Evolutionary conservation across 2,329 filamentous ascomycete species (phyloP).

Genomic region (Aureobasidium pullulans): DNA sequence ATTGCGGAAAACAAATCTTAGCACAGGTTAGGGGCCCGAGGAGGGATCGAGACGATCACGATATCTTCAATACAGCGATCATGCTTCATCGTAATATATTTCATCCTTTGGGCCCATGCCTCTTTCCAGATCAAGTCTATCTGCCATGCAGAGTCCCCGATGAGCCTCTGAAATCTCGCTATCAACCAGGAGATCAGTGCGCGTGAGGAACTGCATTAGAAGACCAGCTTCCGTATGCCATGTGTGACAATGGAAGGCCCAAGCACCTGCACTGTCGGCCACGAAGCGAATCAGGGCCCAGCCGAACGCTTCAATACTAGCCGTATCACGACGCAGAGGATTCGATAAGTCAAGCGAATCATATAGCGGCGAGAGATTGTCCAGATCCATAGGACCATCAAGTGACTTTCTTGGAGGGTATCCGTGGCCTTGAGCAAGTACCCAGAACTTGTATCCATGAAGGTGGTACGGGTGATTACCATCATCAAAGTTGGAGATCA

Average conservation of each 20-base stretch:
- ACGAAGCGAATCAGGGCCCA: constrained; percentile 50
- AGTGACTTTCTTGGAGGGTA: constrained; percentile 23
- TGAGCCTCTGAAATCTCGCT: constrained; percentile 41
- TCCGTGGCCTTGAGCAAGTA: constrained; percentile 29
- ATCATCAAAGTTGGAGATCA: constrained; percentile 31
- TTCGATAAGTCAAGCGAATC: constrained; percentile 31
- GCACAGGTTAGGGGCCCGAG: neutral
- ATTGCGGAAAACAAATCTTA: neutral
- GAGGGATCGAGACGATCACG: neutral
- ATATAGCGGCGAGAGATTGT: constrained; percentile 25
- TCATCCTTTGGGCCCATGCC: constrained; percentile 46
- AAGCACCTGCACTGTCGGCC: constrained; percentile 51
- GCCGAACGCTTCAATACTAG: constrained; percentile 47
- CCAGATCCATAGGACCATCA: constrained; percentile 18
- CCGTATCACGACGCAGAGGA: constrained; percentile 45
- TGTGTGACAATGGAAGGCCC: constrained; percentile 53
- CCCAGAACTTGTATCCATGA: constrained; percentile 31
- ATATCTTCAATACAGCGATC: neutral
- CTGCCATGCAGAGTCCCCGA: constrained; percentile 38
- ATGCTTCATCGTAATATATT: constrained; percentile 19
- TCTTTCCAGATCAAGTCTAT: constrained; percentile 36
- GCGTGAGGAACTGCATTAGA: constrained; percentile 52
- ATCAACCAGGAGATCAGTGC: constrained; percentile 37
- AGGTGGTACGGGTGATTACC: constrained; percentile 29
- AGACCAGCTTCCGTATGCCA: constrained; percentile 55